A percentile compares a stretch with the other conserved stretches of the same genome.
Evolutionary conservation across 768 basidiomycete genomes (phyloP).

Genomic region (Leccinum truebloodii): DNA sequence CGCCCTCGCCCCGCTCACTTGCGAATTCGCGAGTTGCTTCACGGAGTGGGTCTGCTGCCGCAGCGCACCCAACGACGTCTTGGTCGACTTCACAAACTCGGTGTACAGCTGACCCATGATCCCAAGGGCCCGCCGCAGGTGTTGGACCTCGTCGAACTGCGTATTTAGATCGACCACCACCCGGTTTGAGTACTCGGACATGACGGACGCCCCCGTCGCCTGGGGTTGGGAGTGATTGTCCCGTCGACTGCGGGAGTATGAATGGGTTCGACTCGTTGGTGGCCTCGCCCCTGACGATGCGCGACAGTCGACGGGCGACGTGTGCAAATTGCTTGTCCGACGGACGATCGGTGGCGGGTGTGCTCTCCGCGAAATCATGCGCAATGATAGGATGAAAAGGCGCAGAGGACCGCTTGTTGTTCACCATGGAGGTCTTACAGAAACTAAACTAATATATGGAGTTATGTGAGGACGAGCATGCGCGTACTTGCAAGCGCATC

Average conservation of each 20-base stretch:
- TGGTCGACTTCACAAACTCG: no score
- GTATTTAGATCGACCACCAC: slow-evolving; percentile 83
- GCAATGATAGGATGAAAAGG: slow-evolving; percentile 47
- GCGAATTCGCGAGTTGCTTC: no score
- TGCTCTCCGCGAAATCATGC: slow-evolving; percentile 64
- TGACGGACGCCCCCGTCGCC: slow-evolving; percentile 71
- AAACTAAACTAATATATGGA: no score
- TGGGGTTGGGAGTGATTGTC: slow-evolving; percentile 68
- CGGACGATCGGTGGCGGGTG: slow-evolving; percentile 63
- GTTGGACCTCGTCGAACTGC: slow-evolving; percentile 94
- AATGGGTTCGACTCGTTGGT: slow-evolving; percentile 37
- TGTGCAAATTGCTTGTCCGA: slow-evolving; percentile 73
- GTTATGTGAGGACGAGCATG: no score
- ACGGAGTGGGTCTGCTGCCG: no score
- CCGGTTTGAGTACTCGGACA: slow-evolving; percentile 70
- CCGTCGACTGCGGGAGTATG: slow-evolving; percentile 64
- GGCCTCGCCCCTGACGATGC: slow-evolving; percentile 51
- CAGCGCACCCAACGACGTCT: no score
- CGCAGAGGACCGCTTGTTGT: slow-evolving; percentile 52
- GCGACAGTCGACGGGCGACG: slow-evolving; percentile 73
- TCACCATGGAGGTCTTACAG: slow-evolving; percentile 55
- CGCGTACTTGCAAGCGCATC: no score
- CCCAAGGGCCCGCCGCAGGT: slow-evolving; percentile 88
- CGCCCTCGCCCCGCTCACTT: no score
- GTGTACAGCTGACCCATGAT: no score